Evolutionary conservation across 768 basidiomycete genomes (phyloP).

Genomic region (Tylopilus sp.): DNA sequence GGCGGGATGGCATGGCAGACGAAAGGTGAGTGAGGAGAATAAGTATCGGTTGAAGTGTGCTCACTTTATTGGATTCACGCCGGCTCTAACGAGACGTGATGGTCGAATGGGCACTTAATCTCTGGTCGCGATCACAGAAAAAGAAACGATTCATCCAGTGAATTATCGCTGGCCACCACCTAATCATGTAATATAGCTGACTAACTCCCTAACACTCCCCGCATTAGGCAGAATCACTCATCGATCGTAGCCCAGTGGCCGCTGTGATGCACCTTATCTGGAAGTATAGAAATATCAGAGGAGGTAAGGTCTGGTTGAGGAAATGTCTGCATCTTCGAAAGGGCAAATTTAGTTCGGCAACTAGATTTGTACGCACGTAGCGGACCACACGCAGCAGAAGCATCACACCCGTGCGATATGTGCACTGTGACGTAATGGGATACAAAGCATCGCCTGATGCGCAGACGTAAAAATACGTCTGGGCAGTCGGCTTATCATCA

Average conservation of each 20-base stretch:
- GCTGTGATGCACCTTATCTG: too few species aligned
- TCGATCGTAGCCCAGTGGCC: not conserved
- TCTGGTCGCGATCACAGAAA: not conserved
- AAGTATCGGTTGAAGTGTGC: not conserved
- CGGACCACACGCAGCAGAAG: too few species aligned
- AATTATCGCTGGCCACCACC: not conserved
- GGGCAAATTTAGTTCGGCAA: not conserved
- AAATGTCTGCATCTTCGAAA: not conserved
- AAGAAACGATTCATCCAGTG: too few species aligned
- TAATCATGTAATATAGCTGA: not conserved
- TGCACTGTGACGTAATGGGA: not conserved
- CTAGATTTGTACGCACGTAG: not conserved
- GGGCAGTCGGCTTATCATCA: not conserved
- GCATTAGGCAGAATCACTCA: not conserved
- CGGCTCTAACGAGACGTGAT: not conserved
- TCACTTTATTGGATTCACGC: not conserved
- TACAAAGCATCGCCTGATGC: not conserved
- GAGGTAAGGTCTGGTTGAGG: not conserved
- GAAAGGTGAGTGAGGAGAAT: not conserved
- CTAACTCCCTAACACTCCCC: not conserved
- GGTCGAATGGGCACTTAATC: not conserved
- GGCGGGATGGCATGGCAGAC: constrained; percentile 17
- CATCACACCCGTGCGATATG: not conserved
- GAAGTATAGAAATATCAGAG: not conserved
- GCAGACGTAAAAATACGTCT: not conserved